Conservation (phyloP, 1,139 yeast species). For the Yamadazyma trypodendri region DNA sequence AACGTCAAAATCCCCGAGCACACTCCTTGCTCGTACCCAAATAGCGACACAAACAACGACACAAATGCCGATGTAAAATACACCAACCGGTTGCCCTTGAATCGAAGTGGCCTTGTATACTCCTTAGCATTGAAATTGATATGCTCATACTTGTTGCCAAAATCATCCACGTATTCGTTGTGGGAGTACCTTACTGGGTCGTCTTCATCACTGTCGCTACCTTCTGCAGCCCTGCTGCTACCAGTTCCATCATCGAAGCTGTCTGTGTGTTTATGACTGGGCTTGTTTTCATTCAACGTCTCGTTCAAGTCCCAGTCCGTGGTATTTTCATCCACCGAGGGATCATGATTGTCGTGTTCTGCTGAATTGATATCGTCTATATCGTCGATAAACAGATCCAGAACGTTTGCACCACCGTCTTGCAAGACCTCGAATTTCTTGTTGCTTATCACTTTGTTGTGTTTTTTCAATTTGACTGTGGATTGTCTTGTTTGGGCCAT, state of each 20-base stretch:
- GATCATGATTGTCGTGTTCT: too few relatives aligned
- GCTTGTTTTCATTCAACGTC: neutral
- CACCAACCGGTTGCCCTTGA: constrained; percentile 46
- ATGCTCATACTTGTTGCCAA: constrained; percentile 37
- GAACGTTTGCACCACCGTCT: too few relatives aligned
- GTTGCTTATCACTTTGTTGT: constrained; percentile 13
- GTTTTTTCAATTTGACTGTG: constrained; percentile 8
- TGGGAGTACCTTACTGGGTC: constrained; percentile 15
- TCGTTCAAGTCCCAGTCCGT: constrained; percentile 1
- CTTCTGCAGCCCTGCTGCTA: constrained; percentile 4
- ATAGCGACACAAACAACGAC: constrained; percentile 77
- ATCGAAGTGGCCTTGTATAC: constrained; percentile 32
- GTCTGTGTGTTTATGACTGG: neutral
- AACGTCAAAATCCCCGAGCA: constrained; percentile 71
- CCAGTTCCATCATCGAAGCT: constrained; percentile 1
- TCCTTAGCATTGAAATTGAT: constrained; percentile 37
- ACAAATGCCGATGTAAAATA: constrained; percentile 83
- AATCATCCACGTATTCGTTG: constrained; percentile 25
- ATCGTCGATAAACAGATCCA: too few relatives aligned
- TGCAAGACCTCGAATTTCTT: constrained; percentile 9
- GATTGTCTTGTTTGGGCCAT: constrained; percentile 6
- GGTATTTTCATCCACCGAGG: too few relatives aligned
- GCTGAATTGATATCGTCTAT: too few relatives aligned
- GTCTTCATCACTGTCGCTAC: constrained; percentile 7
- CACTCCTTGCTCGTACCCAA: constrained; percentile 92